Percentiles rank a stretch among this genome's conserved stretches.
phyloP scores from a whole-genome alignment of 2,329 filamentous ascomycete genomes.

The Ceratocystis cacaofunesta region DNA sequence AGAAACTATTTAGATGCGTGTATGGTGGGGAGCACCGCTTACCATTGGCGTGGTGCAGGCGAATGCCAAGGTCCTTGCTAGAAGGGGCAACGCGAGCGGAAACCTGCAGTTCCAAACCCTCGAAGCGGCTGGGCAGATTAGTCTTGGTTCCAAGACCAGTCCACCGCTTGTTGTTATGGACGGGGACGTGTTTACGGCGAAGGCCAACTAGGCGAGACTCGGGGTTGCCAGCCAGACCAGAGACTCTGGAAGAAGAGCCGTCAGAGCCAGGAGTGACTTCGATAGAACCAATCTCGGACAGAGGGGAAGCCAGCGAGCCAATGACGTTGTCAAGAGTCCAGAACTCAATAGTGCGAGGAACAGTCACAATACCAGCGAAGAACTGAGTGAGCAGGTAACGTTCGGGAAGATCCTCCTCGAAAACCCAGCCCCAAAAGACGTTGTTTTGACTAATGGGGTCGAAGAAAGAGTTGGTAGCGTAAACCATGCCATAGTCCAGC shows the following conservation, averaged over 20 bases:
- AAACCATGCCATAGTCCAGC: slow-evolving; percentile 20
- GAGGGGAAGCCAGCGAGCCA: slow-evolving; percentile 5
- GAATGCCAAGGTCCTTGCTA: slow-evolving; percentile 11
- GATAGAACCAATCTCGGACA: slow-evolving; percentile 9
- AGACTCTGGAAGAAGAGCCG: slow-evolving; percentile 3
- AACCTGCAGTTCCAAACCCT: slow-evolving; percentile 11
- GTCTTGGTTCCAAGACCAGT: slow-evolving; percentile 10
- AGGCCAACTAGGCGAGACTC: slow-evolving; percentile 8
- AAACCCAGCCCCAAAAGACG: slow-evolving; percentile 9
- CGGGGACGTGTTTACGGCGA: slow-evolving; percentile 10
- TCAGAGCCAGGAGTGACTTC: slow-evolving; percentile 8
- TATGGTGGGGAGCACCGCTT: too few relatives aligned
- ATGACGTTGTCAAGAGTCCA: slow-evolving; percentile 14
- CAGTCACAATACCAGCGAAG: slow-evolving; percentile 10
- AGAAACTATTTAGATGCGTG: not conserved
- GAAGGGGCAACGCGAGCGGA: slow-evolving; percentile 3
- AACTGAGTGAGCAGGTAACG: slow-evolving; percentile 11
- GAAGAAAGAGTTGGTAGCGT: slow-evolving; percentile 20
- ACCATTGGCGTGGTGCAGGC: slow-evolving; percentile 15
- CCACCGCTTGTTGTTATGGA: slow-evolving; percentile 15
- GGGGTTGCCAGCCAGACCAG: slow-evolving; percentile 8
- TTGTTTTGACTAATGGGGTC: slow-evolving; percentile 14
- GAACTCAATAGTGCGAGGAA: slow-evolving; percentile 11
- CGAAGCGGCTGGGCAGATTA: slow-evolving; percentile 9
- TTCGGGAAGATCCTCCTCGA: slow-evolving; percentile 13